phyloP scores from a whole-genome alignment of 2,329 filamentous ascomycete genomes.

The Fusarium robinianum region DNA sequence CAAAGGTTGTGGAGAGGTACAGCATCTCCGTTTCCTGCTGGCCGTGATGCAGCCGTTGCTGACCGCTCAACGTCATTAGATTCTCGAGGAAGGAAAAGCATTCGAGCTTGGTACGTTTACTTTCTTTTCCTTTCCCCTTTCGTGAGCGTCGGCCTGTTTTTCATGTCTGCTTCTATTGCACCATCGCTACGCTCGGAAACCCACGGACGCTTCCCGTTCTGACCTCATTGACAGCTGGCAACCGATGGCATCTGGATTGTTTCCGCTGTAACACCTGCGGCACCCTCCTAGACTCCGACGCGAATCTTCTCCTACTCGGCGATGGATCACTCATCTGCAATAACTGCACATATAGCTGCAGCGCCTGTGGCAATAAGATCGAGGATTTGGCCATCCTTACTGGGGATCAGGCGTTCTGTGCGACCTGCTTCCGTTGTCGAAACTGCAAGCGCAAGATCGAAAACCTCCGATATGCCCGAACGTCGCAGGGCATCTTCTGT shows the following conservation, averaged over 20 bases:
- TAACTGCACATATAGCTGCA: conserved; percentile 99
- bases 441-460: conserved; percentile 99
- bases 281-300: conserved; percentile 95
- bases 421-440: conserved; percentile 93
- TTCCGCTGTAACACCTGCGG: conserved; percentile 96
- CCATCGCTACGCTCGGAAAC: conserved; percentile 24
- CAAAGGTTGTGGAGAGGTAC: conserved; percentile 90
- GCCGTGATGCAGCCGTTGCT: conserved; percentile 15
- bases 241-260: conserved; percentile 98
- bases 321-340: conserved; percentile 99
- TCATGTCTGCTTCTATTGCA: neutral
- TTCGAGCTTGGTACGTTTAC: conserved; percentile 85
- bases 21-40: conserved; percentile 27
- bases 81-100: conserved; percentile 96
- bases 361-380: conserved; percentile 94
- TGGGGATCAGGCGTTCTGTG: conserved; percentile 96
- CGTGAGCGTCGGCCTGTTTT: neutral
- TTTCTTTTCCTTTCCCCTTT: neutral
- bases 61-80: conserved; percentile 56
- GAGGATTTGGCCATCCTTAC: conserved; percentile 97
- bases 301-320: conserved; percentile 93
- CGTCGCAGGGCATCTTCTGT: conserved; percentile 97
- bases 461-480: conserved; percentile 95
- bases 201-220: no score
- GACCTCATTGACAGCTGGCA: conserved; percentile 67